A percentile compares a stretch with the other conserved stretches of the same genome.
These are phyloP conservation scores for Nepenthes gracilis DNA, from an alignment of 148 eudicot genomes.

Conservation along the genomic window DNA sequence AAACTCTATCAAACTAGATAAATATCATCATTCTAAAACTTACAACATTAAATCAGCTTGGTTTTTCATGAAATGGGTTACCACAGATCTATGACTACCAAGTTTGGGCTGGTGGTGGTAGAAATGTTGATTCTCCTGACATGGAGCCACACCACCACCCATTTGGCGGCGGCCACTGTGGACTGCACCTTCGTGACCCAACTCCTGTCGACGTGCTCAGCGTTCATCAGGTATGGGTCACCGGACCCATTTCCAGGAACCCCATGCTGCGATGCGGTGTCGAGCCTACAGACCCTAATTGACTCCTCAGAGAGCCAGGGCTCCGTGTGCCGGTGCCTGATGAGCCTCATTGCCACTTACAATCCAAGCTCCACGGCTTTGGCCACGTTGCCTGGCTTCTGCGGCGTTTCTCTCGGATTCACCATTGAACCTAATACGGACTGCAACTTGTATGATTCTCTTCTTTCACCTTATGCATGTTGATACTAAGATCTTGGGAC, in stretches of 20 bases:
- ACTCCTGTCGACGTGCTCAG: constrained; percentile 59
- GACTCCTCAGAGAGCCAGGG: constrained; percentile 32
- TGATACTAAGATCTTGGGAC: no score
- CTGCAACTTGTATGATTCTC: constrained; percentile 41
- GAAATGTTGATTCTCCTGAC: neutral
- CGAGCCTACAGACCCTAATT: constrained; percentile 32
- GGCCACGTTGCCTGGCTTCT: constrained; percentile 81
- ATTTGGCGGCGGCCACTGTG: neutral
- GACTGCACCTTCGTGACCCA: constrained; percentile 64
- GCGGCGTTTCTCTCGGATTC: constrained; percentile 85
- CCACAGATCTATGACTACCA: neutral
- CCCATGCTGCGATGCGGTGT: constrained; percentile 71
- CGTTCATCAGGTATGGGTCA: constrained; percentile 53
- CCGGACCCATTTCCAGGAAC: constrained; percentile 81
- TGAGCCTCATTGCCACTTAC: constrained; percentile 58
- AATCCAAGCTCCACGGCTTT: constrained; percentile 62
- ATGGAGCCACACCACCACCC: neutral
- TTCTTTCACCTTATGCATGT: neutral
- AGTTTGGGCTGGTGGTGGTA: neutral
- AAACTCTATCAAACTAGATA: no score
- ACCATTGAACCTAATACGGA: constrained; percentile 68
- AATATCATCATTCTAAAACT: neutral
- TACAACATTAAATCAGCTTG: no score
- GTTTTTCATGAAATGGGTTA: neutral
- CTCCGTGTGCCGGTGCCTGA: constrained; percentile 57